These are phyloP conservation scores for Fusarium armeniacum DNA, from an alignment of 2,329 filamentous ascomycete genomes.

Conservation along the genomic window DNA sequence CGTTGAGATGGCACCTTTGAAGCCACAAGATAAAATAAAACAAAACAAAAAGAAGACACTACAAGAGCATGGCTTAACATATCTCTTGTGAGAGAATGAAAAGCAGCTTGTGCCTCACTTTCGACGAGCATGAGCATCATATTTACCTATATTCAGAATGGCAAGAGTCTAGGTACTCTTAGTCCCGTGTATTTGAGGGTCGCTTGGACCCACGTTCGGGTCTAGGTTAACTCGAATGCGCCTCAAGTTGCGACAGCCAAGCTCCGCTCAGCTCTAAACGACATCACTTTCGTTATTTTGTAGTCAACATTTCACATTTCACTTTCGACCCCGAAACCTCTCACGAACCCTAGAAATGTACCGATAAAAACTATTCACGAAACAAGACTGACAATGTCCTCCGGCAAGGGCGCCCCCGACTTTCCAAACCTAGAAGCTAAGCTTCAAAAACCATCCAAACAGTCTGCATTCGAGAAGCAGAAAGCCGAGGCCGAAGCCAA, in stretches of 20 bases:
- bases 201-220: slow-evolving; percentile 5
- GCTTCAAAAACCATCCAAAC: slow-evolving; percentile 83
- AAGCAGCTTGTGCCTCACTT: neutral
- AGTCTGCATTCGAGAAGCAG: slow-evolving; percentile 89
- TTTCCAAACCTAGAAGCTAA: slow-evolving; percentile 84
- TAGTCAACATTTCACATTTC: neutral
- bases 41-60: neutral
- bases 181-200: neutral
- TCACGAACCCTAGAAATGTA: slow-evolving; percentile 28
- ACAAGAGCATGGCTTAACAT: neutral
- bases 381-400: slow-evolving; percentile 58
- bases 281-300: neutral
- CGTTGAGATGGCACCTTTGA: neutral
- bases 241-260: slow-evolving; percentile 9
- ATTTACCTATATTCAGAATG: neutral
- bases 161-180: neutral
- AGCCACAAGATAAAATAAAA: slow-evolving; percentile 6
- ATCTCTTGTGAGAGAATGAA: neutral
- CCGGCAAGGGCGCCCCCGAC: slow-evolving; percentile 62
- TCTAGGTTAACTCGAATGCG: slow-evolving; percentile 14
- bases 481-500: slow-evolving; percentile 93
- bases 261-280: slow-evolving; percentile 25
- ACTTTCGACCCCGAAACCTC: neutral
- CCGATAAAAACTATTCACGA: slow-evolving; percentile 6
- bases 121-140: neutral